A percentile compares a stretch with the other conserved stretches of the same genome.
phyloP scores from a whole-genome alignment of 140 eudicot species.

The Bidens hawaiensis region DNA sequence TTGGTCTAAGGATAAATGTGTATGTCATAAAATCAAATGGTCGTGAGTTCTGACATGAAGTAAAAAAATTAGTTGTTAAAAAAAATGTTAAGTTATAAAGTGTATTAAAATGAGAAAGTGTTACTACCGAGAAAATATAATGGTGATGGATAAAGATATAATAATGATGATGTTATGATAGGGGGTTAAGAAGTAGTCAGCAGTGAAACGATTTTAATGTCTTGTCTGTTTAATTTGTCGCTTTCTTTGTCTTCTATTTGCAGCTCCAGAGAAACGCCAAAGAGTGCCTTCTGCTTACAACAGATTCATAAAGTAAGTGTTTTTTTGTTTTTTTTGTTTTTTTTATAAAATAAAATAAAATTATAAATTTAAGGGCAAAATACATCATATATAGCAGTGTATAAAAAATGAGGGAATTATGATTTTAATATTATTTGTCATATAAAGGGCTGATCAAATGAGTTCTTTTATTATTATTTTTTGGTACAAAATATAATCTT shows the following conservation, averaged over 20 bases:
- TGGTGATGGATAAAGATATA: too few relatives aligned
- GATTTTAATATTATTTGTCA: neutral
- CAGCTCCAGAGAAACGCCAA: constrained; percentile 99
- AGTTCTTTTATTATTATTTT: too few relatives aligned
- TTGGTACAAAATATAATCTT: constrained; percentile 4
- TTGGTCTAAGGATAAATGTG: too few relatives aligned
- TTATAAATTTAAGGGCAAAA: neutral
- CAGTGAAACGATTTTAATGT: constrained; percentile 36
- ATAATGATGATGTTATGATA: too few relatives aligned
- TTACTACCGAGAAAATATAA: too few relatives aligned
- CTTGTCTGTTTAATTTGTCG: constrained; percentile 39
- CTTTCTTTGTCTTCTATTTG: constrained; percentile 40
- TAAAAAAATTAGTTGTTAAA: too few relatives aligned
- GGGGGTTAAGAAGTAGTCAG: constrained; percentile 45
- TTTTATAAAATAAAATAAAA: neutral
- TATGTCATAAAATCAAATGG: too few relatives aligned
- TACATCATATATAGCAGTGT: neutral
- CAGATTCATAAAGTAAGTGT: constrained; percentile 90
- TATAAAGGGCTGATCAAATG: neutral
- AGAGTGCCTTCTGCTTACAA: constrained; percentile 99
- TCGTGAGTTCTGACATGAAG: too few relatives aligned
- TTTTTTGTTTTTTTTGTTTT: constrained; percentile 19
- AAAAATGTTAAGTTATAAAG: too few relatives aligned
- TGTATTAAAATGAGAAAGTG: too few relatives aligned
- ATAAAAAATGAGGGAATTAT: neutral